These are phyloP conservation scores for Circinella minor DNA, from an alignment of 371 early-diverging fungal genomes.

Conservation along the genomic window DNA sequence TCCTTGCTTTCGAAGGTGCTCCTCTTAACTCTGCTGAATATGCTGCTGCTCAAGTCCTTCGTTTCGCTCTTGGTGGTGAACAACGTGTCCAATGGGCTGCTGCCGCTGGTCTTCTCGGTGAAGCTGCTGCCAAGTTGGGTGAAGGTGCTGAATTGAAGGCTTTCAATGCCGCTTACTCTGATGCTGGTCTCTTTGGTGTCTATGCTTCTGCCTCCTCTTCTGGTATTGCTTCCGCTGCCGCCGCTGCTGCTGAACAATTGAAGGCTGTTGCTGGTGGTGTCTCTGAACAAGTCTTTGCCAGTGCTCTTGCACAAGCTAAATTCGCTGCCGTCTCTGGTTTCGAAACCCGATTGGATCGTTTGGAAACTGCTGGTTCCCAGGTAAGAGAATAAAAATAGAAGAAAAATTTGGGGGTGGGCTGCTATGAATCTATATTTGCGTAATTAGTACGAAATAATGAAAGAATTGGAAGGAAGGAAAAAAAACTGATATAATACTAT, in stretches of 20 bases:
- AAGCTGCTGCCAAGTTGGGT: slow-evolving; percentile 63
- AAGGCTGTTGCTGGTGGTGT: slow-evolving; percentile 63
- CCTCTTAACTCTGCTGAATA: slow-evolving; percentile 70
- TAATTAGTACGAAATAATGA: too few species aligned
- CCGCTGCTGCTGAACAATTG: slow-evolving; percentile 74
- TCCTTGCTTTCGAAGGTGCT: slow-evolving; percentile 83
- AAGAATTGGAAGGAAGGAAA: not conserved
- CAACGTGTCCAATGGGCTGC: slow-evolving; percentile 76
- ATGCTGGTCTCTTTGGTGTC: slow-evolving; percentile 93
- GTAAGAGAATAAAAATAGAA: slow-evolving; percentile 22
- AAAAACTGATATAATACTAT: not conserved
- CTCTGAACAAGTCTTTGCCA: slow-evolving; percentile 69
- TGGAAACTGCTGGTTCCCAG: slow-evolving; percentile 52
- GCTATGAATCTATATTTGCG: too few species aligned
- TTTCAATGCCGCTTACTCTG: slow-evolving; percentile 89
- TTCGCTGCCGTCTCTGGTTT: slow-evolving; percentile 72
- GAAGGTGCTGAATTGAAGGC: slow-evolving; percentile 67
- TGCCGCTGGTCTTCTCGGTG: slow-evolving; percentile 74
- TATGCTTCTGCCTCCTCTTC: slow-evolving; percentile 69
- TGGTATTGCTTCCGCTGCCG: slow-evolving; percentile 62
- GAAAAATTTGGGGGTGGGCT: too few species aligned
- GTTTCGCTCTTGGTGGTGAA: slow-evolving; percentile 82
- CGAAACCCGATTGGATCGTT: slow-evolving; percentile 66
- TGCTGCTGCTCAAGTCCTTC: slow-evolving; percentile 79
- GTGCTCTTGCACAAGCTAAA: slow-evolving; percentile 88